Evolutionary conservation across 2,329 filamentous ascomycete genomes (phyloP), one percentile per base, ranked within the genome.

Genomic region (Rugonectria rugulosa): DNA sequence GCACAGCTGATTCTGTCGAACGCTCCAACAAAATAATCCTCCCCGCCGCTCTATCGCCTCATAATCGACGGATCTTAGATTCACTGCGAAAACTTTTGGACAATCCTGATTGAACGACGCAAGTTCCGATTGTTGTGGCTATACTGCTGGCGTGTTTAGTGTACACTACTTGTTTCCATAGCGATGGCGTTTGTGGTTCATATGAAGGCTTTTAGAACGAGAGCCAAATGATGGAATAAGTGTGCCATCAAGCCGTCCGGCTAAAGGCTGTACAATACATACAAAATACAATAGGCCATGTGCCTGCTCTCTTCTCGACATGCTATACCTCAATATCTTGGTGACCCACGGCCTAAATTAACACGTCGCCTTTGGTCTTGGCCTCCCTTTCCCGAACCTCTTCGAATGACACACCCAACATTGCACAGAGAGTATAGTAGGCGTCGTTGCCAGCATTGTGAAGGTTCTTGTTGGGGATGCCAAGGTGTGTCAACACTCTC

Each of bases 381-480:
- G 58, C 57, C 32, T 65, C 61, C 26, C 63, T 52, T 49, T 67
- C 62, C 26, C 62, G 56, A 8, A 52, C 31, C 12, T 64, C 54
- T 50, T 68, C 66, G 17, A 73, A 31, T 2, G 70, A 72, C 15
- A 76, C 57, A 0, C 68, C 84, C 6, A 97, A 71, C 79, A 95
- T 83, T 7, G 86, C 88, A 58, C 88, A 86, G 59, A 96, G 74
- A 0, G 91, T 94, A 70, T 89, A 95, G 2, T 87, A 82, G 0
- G 92, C 92, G 69, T 97, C 92, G 62, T 97, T 97, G 2, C 92
- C 87, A 0, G 88, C 92, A 68, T 96, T 96, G 73, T 97, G 92
- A n/a, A 94, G 78, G 63, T 89, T 80, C 72, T 78, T 83, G 36
- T 79, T 83, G 0, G 75, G 65, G 8, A 96, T 83, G 3, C 82